phyloP scores from a whole-genome alignment of 192 early-diverging fungal species.

The Coemansia sp. region DNA sequence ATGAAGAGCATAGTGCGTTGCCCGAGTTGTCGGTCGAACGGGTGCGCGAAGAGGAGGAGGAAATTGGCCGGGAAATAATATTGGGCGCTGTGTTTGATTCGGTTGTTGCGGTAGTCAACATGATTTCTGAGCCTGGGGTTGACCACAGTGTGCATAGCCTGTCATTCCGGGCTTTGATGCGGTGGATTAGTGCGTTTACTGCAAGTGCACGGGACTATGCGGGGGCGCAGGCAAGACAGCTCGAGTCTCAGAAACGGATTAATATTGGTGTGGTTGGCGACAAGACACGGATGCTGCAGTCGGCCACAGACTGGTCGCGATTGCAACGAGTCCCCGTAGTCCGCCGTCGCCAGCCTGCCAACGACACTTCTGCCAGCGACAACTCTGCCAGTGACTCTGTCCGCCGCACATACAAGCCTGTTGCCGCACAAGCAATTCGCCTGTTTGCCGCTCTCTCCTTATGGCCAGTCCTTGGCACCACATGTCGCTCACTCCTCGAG shows the following conservation, averaged over 20 bases:
- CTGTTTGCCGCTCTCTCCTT: slow-evolving; percentile 15
- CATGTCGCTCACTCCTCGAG: slow-evolving; percentile 5
- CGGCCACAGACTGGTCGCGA: slow-evolving; percentile 45
- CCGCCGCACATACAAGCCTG: slow-evolving; percentile 12
- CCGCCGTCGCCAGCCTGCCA: neutral
- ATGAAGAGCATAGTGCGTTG: neutral
- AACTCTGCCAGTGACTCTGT: neutral
- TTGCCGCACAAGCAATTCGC: slow-evolving; percentile 9
- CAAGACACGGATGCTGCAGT: slow-evolving; percentile 13
- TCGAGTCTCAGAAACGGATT: slow-evolving; percentile 12
- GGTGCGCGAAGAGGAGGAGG: slow-evolving; percentile 24
- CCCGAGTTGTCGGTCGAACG: slow-evolving; percentile 2
- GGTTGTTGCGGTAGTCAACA: neutral
- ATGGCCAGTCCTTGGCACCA: slow-evolving; percentile 4
- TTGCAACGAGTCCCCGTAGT: slow-evolving; percentile 27
- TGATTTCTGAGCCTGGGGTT: neutral
- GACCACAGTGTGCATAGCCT: neutral
- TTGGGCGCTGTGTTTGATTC: slow-evolving; percentile 22
- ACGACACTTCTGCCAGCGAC: neutral
- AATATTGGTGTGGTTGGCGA: slow-evolving; percentile 29
- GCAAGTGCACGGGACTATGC: slow-evolving; percentile 24
- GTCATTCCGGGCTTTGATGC: slow-evolving; percentile 19
- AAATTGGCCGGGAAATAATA: slow-evolving; percentile 12
- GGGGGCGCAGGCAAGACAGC: slow-evolving; percentile 7
- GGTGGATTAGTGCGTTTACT: slow-evolving; percentile 25